phyloP scores from a whole-genome alignment of 169 alveolate species.

The Cardiosporidium cionae region DNA sequence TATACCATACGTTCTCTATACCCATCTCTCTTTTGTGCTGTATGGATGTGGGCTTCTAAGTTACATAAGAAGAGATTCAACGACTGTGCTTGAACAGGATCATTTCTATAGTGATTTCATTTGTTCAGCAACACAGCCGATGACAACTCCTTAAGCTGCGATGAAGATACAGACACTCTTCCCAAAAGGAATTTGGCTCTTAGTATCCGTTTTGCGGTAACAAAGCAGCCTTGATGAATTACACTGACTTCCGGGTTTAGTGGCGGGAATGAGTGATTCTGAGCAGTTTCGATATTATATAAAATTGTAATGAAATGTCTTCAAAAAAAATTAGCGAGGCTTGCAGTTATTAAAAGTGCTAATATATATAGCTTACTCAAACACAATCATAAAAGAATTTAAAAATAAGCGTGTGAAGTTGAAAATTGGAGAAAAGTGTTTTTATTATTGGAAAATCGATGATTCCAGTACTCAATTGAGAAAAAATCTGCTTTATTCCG shows the following conservation, averaged over 20 bases:
- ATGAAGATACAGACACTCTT: background rate
- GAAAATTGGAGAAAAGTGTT: too few relatives aligned
- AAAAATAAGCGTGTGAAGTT: too few relatives aligned
- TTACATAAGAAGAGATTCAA: too few relatives aligned
- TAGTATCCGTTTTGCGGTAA: background rate
- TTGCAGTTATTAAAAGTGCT: background rate
- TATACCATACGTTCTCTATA: too few relatives aligned
- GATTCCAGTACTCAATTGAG: too few relatives aligned
- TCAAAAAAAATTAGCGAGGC: background rate
- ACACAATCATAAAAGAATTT: too few relatives aligned
- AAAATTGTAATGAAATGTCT: background rate
- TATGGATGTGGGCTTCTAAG: too few relatives aligned
- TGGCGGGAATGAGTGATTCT: background rate
- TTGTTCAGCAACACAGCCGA: conserved; percentile 17
- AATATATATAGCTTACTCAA: too few relatives aligned
- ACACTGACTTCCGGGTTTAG: background rate
- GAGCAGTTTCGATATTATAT: background rate
- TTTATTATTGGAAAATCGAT: too few relatives aligned
- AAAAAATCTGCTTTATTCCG: too few relatives aligned
- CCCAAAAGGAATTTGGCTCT: background rate
- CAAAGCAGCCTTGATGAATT: background rate
- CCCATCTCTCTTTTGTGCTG: too few relatives aligned
- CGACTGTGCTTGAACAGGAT: conserved; percentile 30
- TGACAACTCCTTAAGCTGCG: background rate
- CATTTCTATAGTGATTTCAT: conserved; percentile 16